phyloP scores from a whole-genome alignment of 1,284 basidiomycete genomes.

The Leccinum pseudoinsigne region DNA sequence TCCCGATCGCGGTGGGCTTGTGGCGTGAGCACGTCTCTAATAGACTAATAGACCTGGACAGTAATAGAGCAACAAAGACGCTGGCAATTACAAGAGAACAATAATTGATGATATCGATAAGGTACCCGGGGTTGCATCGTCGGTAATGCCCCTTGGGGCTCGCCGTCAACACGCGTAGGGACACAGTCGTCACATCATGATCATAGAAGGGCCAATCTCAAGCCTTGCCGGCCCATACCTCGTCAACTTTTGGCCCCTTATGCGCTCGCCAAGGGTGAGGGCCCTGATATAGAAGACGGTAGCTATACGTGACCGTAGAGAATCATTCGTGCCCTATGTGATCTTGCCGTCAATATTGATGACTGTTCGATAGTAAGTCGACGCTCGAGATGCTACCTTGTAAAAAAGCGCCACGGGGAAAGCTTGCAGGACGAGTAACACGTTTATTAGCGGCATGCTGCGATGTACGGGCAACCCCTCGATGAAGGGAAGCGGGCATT shows the following conservation, averaged over 20 bases:
- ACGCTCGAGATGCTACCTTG: conserved; percentile 49
- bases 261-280: too few species aligned
- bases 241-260: conserved; percentile 50
- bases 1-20: not conserved
- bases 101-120: not conserved
- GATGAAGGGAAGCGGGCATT: conserved; percentile 62
- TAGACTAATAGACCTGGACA: too few species aligned
- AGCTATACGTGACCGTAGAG: conserved; percentile 56
- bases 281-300: conserved; percentile 60
- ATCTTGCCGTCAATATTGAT: conserved; percentile 7
- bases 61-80: not conserved
- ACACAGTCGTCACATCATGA: not conserved
- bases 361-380: not conserved
- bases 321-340: conserved; percentile 71
- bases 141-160: not conserved
- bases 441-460: conserved; percentile 61
- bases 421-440: conserved; percentile 47
- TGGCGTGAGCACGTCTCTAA: conserved; percentile 13
- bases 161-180: not conserved
- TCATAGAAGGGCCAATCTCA: conserved; percentile 34
- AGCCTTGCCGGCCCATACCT: conserved; percentile 55
- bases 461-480: conserved; percentile 54
- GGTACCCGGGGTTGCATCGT: not conserved
- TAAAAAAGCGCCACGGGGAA: conserved; percentile 60
- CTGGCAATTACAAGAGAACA: too few species aligned